Conservation (phyloP, 2,329 filamentous ascomycete genomes). For the Myriosclerotinia scirpicola region DNA sequence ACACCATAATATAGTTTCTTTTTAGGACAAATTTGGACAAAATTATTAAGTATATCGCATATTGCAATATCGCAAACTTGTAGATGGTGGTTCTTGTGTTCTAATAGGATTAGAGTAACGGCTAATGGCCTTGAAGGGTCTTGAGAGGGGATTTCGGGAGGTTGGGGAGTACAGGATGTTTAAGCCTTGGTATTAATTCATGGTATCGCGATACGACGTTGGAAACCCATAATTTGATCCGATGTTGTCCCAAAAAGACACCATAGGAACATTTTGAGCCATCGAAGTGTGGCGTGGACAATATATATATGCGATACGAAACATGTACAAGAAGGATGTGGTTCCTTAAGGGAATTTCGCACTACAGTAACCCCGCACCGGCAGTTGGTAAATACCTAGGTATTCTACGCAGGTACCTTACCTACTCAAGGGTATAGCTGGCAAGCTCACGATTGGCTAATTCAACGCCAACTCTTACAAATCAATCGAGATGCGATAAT, state of each 20-base stretch:
- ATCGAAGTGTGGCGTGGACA: not conserved
- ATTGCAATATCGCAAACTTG: too few relatives aligned
- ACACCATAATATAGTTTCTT: not conserved
- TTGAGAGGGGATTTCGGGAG: too few relatives aligned
- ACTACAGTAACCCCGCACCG: conserved; percentile 1
- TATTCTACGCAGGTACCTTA: not conserved
- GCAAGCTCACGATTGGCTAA: not conserved
- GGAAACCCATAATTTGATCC: too few relatives aligned
- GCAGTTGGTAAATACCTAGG: not conserved
- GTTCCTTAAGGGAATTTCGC: not conserved
- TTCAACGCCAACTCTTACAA: not conserved
- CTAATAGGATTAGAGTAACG: too few relatives aligned
- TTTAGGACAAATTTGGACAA: too few relatives aligned
- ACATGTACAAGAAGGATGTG: not conserved
- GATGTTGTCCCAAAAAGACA: too few relatives aligned
- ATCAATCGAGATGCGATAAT: not conserved
- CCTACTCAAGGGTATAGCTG: not conserved
- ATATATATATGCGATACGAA: not conserved
- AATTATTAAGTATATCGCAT: too few relatives aligned
- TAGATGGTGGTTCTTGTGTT: too few relatives aligned
- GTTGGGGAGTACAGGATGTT: too few relatives aligned
- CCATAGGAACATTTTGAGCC: not conserved
- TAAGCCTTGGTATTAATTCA: too few relatives aligned
- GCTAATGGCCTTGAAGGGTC: too few relatives aligned
- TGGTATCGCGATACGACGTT: too few relatives aligned